Percentiles rank a stretch among this genome's conserved stretches.
Evolutionary conservation across 495 filamentous ascomycete genomes (phyloP).

Genomic region (Lentithecium fluviatile): DNA sequence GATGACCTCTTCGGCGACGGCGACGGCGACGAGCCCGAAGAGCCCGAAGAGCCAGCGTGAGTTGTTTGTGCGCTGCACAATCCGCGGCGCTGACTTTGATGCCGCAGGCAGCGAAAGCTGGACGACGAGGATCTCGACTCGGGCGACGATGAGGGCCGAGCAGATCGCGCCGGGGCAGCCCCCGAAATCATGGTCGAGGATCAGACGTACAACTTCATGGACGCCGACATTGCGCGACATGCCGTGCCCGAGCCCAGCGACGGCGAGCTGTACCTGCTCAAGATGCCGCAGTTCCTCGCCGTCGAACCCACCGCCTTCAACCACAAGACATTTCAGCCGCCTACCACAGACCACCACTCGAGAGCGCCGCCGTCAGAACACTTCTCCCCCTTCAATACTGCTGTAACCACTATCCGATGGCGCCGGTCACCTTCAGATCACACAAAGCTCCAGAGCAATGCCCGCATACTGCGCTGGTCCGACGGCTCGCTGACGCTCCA

Average conservation of each 20-base stretch:
- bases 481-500: constrained; percentile 83
- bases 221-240: constrained; percentile 48
- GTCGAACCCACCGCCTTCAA: constrained; percentile 73
- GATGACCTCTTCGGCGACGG: constrained; percentile 46
- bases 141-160: constrained; percentile 65
- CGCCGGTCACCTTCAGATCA: constrained; percentile 64
- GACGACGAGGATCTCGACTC: constrained; percentile 78
- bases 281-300: constrained; percentile 75
- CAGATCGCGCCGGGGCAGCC: constrained; percentile 47
- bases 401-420: constrained; percentile 69
- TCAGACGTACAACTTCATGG: constrained; percentile 36
- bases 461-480: constrained; percentile 75
- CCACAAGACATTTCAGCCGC: constrained; percentile 66
- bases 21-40: constrained; percentile 43
- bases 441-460: constrained; percentile 66
- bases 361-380: constrained; percentile 41
- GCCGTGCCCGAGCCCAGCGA: constrained; percentile 70
- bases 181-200: constrained; percentile 25
- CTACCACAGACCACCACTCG: constrained; percentile 55
- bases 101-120: constrained; percentile 53
- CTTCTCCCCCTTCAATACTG: constrained; percentile 62
- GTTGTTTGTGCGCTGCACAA: constrained; percentile 22
- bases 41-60: constrained; percentile 41
- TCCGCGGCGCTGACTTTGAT: constrained; percentile 37
- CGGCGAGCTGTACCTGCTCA: constrained; percentile 61